Base-by-base conservation (phyloP, 306 rosid genomes). In the Styphnolobium japonicum region DNA sequence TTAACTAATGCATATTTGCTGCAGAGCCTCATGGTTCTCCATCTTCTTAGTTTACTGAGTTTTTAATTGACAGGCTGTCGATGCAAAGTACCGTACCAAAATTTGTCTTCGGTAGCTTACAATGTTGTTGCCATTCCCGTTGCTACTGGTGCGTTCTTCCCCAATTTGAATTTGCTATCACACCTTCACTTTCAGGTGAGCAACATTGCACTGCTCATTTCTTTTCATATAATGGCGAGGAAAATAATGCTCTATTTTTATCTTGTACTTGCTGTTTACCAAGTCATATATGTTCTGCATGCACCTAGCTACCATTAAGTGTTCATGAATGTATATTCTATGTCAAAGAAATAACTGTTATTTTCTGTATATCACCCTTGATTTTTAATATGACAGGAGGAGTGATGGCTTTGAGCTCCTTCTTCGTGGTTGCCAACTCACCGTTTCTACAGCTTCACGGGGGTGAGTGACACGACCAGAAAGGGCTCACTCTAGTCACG, bases 71-170 rank as follows among this genome's bases (percentile, higher is more conserved):
- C 86, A 95, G 98, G 92, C 91, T 81, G 93, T 95, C 5, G 98
- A 95, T 82, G 98, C 97, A 95, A 95, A 85, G 98, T 95, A n/a
- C n/a, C n/a, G 69, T 91, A 90, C 76, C 98, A 95, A 68, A 95
- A 95, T 83, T 87, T 95, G 80, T 89, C 96, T 49, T 95, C 98
- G 0, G 83, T 92, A 36, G 98, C 98, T 16, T 95, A 95, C 81
- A 95, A 95, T 77, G 81, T 64, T 37, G 76, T 92, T 67, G 91
- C 98, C 77, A 81, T 94, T 62, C 98, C 97, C 76, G 85, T 94
- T 18, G 97, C 97, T 12, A 95, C 97, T 5, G 98, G 98, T 43
- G 89, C 72, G 42, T 87, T 94, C 98, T 94, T 85, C 98, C 98
- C 70, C 89, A 79, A 1, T 92, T 77, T 62, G 98, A 92, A 80